Conservation (phyloP, 225 moss, liverwort and hornwort genomes). For the Antitrichia curtipendula region DNA sequence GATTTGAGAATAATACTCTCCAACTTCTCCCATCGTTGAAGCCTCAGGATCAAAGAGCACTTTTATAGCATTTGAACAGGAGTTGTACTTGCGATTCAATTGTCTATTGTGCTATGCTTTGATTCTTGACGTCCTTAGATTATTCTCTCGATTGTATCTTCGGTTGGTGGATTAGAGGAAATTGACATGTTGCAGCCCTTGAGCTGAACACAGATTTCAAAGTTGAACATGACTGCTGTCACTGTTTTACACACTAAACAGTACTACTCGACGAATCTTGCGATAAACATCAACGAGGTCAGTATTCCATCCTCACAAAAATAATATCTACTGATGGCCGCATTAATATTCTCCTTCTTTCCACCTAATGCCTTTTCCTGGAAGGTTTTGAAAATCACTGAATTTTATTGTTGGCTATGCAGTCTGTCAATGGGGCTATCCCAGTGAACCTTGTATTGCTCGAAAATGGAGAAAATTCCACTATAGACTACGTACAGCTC, state of each 20-base stretch:
- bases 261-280: conserved; percentile 60
- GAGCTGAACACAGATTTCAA: conserved; percentile 36
- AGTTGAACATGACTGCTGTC: conserved; percentile 46
- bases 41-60: neutral
- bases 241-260: conserved; percentile 57
- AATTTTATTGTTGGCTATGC: neutral
- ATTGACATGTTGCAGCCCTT: neutral
- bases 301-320: neutral
- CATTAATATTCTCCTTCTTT: neutral
- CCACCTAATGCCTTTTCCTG: neutral
- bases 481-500: conserved; percentile 58
- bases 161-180: neutral
- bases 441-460: conserved; percentile 41
- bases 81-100: neutral
- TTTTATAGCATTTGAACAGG: neutral
- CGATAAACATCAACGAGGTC: conserved; percentile 57
- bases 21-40: neutral
- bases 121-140: neutral
- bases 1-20: neutral
- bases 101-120: neutral
- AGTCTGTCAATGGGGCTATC: conserved; percentile 48
- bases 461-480: conserved; percentile 43
- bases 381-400: neutral
- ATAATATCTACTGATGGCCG: neutral
- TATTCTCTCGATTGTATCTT: neutral